These are phyloP conservation scores for Podaxis sp. DNA, from an alignment of 768 basidiomycete species.

Conservation along the genomic window DNA sequence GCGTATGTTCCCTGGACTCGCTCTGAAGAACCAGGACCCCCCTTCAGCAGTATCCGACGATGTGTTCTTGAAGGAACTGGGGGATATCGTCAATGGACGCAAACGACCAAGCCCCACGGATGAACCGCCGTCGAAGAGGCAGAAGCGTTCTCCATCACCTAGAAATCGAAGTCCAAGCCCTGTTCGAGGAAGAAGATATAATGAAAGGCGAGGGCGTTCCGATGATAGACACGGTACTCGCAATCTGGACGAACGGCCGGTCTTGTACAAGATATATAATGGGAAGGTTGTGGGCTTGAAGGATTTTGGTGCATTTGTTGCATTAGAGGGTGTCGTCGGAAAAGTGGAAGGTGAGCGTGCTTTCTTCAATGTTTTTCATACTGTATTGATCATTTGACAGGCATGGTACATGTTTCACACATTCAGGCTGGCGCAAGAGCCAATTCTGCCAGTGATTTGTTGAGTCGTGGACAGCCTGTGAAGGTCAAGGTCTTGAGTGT, in stretches of 20 bases:
- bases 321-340: constrained; percentile 82
- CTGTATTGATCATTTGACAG: constrained; percentile 39
- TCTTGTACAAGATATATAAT: constrained; percentile 93
- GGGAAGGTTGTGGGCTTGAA: constrained; percentile 84
- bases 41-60: constrained; percentile 66
- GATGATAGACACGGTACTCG: constrained; percentile 35
- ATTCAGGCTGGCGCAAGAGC: constrained; percentile 85
- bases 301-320: constrained; percentile 96
- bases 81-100: constrained; percentile 83
- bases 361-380: not conserved
- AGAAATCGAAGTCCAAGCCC: constrained; percentile 60
- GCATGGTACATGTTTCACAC: constrained; percentile 96
- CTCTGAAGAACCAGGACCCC: constrained; percentile 75
- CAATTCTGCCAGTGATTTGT: constrained; percentile 83
- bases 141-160: constrained; percentile 52
- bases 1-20: constrained; percentile 88
- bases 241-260: constrained; percentile 73
- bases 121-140: constrained; percentile 60
- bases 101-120: constrained; percentile 34
- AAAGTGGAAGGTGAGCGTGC: constrained; percentile 78
- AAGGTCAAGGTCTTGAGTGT: constrained; percentile 98
- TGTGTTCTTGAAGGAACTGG: constrained; percentile 83
- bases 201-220: constrained; percentile 39
- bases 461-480: constrained; percentile 80
- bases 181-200: constrained; percentile 51